Evolutionary conservation across 306 rosid genomes (phyloP).

Genomic region (Parietaria judaica): DNA sequence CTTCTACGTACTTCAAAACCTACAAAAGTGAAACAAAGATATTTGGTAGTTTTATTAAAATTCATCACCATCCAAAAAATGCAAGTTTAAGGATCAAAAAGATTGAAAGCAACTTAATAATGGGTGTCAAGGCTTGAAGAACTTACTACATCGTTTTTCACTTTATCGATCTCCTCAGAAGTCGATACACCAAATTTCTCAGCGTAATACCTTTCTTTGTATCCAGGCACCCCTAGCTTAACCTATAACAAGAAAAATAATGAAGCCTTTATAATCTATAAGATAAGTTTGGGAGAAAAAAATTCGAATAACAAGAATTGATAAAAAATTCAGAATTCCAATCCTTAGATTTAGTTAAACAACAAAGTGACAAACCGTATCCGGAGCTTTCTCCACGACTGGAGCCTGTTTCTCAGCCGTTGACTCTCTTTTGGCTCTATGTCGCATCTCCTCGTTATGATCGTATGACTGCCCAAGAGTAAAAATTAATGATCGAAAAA

Average conservation of each 20-base stretch:
- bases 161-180: conserved; percentile 52
- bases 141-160: conserved; percentile 51
- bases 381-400: conserved; percentile 50
- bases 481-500: conserved; percentile 9
- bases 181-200: conserved; percentile 67
- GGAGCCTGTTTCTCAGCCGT: conserved; percentile 45
- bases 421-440: conserved; percentile 63
- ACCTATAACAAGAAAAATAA: conserved; percentile 34
- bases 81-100: not conserved
- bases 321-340: not conserved
- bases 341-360: conserved; percentile 3
- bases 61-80: not conserved
- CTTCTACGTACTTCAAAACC: conserved; percentile 90
- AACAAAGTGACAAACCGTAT: conserved; percentile 75
- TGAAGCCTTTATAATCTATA: not conserved
- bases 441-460: conserved; percentile 68
- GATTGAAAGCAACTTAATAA: too few relatives aligned
- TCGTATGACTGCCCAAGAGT: conserved; percentile 48
- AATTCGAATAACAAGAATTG: not conserved
- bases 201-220: conserved; percentile 85
- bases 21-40: conserved; percentile 23
- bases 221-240: conserved; percentile 91
- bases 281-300: too few relatives aligned
- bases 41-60: conserved; percentile 5
- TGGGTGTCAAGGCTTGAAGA: not conserved